Evolutionary conservation across 495 filamentous ascomycete species (phyloP), one percentile per base, ranked within the genome.

Genomic region (Trichoderma gamsii): DNA sequence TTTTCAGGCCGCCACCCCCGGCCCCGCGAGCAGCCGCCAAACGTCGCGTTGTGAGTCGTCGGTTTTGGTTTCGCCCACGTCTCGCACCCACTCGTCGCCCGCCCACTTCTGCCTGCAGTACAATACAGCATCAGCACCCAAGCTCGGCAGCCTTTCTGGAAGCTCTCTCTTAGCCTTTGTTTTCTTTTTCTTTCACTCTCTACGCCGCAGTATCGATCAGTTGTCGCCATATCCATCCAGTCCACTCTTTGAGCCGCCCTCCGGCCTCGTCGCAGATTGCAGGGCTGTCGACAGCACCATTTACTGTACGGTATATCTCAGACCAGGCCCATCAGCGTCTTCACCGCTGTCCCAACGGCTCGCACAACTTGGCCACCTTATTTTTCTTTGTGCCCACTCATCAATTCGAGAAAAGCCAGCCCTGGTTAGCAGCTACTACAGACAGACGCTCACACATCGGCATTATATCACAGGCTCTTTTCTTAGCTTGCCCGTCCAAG

Each of bases 1-100:
- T 13, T 61, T 61, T 2, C 4, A 13, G n/a, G 56, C 56, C 27
- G 23, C 56, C 27, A 61, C 23, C 23, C 56, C 56, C 56, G 15
- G 56, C 56, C 25, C 56, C 56, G 56, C 56, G 56, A 61, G 16
- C 15, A 9, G 4, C 56, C 56, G 56, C 56, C 23, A 61, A 61
- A 61, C 56, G 56, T 61, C 56, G 56, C 56, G 56, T 61, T 61
- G 23, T 61, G 56, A 61, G 56, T 61, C 56, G 56, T 61, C 25
- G 56, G 15, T 61, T 59, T 25, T 4, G 29, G 15, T 61, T 38
- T 38, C 13, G 44, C n/a, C 18, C 44, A 49, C 44, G 44, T 49
- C 44, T 49, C 44, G 56, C 56, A 23, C 27, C 56, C 56, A 61
- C 56, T 61, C 56, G 56, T 61, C 56, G 56, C 56, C 56, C 23